These are phyloP conservation scores for Phialophora verrucosa DNA, from an alignment of 2,329 filamentous ascomycete genomes.

Conservation along the genomic window DNA sequence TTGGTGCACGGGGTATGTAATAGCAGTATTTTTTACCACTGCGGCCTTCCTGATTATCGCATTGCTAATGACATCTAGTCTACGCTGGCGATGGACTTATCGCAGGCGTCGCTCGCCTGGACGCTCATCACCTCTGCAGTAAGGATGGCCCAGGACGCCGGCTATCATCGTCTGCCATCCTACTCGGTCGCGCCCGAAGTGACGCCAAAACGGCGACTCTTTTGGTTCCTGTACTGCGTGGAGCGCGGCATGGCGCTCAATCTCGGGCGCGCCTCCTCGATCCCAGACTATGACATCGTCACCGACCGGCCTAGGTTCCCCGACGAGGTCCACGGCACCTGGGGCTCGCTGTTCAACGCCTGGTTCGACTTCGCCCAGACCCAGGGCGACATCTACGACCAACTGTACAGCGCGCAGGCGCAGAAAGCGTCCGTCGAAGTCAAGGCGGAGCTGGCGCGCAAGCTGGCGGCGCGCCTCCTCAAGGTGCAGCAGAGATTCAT, in stretches of 20 bases:
- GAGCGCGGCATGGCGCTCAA: slow-evolving; percentile 65
- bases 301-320: slow-evolving; percentile 47
- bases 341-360: slow-evolving; percentile 56
- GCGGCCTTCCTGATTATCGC: no score
- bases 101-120: slow-evolving; percentile 68
- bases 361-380: slow-evolving; percentile 64
- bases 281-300: slow-evolving; percentile 66
- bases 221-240: slow-evolving; percentile 65
- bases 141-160: slow-evolving; percentile 66
- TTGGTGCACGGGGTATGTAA: slow-evolving; percentile 62
- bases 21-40: no score
- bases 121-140: slow-evolving; percentile 65
- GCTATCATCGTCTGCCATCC: slow-evolving; percentile 60
- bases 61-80: slow-evolving; percentile 49
- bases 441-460: slow-evolving; percentile 48
- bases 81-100: slow-evolving; percentile 66
- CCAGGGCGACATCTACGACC: slow-evolving; percentile 65
- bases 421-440: slow-evolving; percentile 51
- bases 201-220: slow-evolving; percentile 47
- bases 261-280: slow-evolving; percentile 62
- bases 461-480: slow-evolving; percentile 41
- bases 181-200: slow-evolving; percentile 39
- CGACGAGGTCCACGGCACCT: slow-evolving; percentile 48
- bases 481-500: slow-evolving; percentile 11
- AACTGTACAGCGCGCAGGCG: slow-evolving; percentile 56